These are phyloP conservation scores for Lactifluus hygrophoroides DNA, from an alignment of 768 basidiomycete species.

Conservation along the genomic window DNA sequence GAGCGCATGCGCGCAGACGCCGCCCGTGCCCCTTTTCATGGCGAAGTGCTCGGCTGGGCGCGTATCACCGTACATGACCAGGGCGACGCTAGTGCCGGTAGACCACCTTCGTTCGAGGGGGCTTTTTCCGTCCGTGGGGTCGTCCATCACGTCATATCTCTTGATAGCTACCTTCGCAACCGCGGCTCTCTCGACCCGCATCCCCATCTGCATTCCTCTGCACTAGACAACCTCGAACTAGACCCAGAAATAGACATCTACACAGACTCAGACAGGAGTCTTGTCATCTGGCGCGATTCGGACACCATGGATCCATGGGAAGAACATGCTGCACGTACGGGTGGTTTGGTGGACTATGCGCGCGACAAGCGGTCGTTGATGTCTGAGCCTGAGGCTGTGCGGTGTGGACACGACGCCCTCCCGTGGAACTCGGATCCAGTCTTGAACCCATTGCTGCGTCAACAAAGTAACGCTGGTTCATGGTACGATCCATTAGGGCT, in stretches of 20 bases:
- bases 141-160: slow-evolving; percentile 62
- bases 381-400: slow-evolving; percentile 24
- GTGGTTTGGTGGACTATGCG: slow-evolving; percentile 11
- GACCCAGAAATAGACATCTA: slow-evolving; percentile 30
- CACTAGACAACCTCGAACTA: background rate
- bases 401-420: slow-evolving; percentile 65
- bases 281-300: slow-evolving; percentile 71
- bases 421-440: slow-evolving; percentile 53
- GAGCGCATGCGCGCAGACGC: slow-evolving; percentile 55
- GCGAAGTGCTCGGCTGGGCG: slow-evolving; percentile 61
- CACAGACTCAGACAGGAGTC: slow-evolving; percentile 37
- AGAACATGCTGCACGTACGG: slow-evolving; percentile 32
- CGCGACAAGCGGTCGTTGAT: background rate
- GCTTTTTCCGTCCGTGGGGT: slow-evolving; percentile 62
- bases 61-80: slow-evolving; percentile 67
- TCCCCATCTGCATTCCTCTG: background rate
- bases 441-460: slow-evolving; percentile 43
- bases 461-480: slow-evolving; percentile 25
- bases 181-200: slow-evolving; percentile 49
- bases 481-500: slow-evolving; percentile 37
- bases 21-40: slow-evolving; percentile 41
- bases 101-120: slow-evolving; percentile 62
- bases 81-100: slow-evolving; percentile 36
- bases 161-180: slow-evolving; percentile 59
- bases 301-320: slow-evolving; percentile 54